Evolutionary conservation across 306 rosid genomes (phyloP).

Genomic region (Vicia faba): DNA sequence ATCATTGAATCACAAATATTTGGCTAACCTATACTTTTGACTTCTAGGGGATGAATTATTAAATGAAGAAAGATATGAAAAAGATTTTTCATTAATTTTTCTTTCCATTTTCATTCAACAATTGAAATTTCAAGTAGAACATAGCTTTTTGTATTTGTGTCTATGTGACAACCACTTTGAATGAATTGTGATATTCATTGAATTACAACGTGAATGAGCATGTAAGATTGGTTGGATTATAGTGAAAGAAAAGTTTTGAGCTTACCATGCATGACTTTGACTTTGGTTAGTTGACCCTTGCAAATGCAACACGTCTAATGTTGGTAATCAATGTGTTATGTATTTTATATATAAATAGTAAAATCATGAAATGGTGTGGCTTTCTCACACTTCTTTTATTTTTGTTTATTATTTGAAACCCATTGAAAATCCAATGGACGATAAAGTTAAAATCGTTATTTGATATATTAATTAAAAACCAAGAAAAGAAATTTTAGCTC

Average conservation of each 20-base stretch:
- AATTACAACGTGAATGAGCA: conserved; percentile 27
- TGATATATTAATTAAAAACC: no score
- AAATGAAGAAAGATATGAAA: conserved; percentile 9
- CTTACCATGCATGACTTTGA: conserved; percentile 30
- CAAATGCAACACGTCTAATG: conserved; percentile 6
- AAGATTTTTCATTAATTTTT: conserved; percentile 7
- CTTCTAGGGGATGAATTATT: conserved; percentile 24
- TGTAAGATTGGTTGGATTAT: conserved; percentile 4
- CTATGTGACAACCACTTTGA: conserved; percentile 3
- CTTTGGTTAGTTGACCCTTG: conserved; percentile 29
- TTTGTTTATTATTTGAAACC: not conserved
- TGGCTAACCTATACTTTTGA: conserved; percentile 42
- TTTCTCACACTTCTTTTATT: not conserved
- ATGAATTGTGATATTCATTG: conserved; percentile 27
- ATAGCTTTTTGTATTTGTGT: conserved; percentile 5
- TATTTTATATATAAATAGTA: not conserved
- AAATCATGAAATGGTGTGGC: not conserved
- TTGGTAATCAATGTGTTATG: conserved; percentile 8
- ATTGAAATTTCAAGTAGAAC: conserved; percentile 19
- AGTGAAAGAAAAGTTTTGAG: conserved; percentile 22
- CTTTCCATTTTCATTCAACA: conserved; percentile 29
- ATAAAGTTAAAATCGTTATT: no score
- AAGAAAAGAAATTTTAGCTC: no score
- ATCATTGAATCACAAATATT: conserved; percentile 39
- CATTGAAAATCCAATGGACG: not conserved